These are phyloP conservation scores for Cardiospermum halicacabum DNA, from an alignment of 345 rosid genomes.

Conservation along the genomic window DNA sequence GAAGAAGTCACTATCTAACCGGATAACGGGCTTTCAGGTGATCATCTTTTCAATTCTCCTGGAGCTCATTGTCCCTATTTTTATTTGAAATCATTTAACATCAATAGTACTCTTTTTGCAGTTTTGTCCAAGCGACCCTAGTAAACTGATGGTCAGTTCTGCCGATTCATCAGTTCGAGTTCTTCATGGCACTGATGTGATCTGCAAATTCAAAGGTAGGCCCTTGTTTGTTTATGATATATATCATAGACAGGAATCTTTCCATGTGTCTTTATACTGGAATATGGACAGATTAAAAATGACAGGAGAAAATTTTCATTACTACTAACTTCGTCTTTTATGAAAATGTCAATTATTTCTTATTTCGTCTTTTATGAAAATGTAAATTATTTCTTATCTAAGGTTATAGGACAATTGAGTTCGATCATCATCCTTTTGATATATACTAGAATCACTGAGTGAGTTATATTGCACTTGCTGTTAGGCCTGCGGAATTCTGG, in stretches of 20 bases:
- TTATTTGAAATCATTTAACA: background rate
- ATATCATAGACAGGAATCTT: background rate
- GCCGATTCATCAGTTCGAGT: slow-evolving; percentile 39
- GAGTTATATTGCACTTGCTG: too few relatives aligned
- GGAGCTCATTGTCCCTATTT: background rate
- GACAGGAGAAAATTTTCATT: background rate
- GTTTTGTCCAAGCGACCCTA: slow-evolving; percentile 37
- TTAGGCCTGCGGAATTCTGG: slow-evolving; percentile 29
- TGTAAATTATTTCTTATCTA: background rate
- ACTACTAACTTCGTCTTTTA: too few relatives aligned
- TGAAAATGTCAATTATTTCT: background rate
- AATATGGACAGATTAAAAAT: background rate
- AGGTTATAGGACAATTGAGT: background rate
- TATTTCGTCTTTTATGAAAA: background rate
- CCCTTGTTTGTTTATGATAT: slow-evolving; percentile 6
- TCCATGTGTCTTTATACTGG: background rate
- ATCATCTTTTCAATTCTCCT: background rate
- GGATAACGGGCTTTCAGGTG: slow-evolving; percentile 51
- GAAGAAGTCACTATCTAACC: slow-evolving; percentile 37
- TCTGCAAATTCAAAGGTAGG: slow-evolving; percentile 36
- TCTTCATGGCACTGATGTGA: slow-evolving; percentile 29
- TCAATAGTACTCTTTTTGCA: slow-evolving; percentile 13
- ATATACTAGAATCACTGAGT: background rate
- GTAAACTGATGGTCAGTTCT: slow-evolving; percentile 37
- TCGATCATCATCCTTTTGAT: background rate